Percentiles rank a stretch among this genome's conserved stretches.
These are phyloP conservation scores for Climacium dendroides DNA, from an alignment of 225 moss, liverwort and hornwort genomes.

Conservation along the genomic window DNA sequence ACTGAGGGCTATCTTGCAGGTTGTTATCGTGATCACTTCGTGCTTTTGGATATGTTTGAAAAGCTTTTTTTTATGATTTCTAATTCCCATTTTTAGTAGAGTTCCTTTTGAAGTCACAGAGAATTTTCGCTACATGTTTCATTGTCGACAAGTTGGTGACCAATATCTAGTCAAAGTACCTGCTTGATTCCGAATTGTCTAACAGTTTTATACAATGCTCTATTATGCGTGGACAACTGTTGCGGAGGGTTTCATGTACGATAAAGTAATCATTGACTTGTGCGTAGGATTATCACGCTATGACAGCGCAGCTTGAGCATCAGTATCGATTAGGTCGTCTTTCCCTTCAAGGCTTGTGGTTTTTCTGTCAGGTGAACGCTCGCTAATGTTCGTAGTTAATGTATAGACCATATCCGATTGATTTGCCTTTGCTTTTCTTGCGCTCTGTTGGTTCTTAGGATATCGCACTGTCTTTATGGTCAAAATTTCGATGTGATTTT, in stretches of 20 bases:
- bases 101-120: neutral
- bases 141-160: neutral
- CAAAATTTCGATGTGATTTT: neutral
- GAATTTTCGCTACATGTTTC: neutral
- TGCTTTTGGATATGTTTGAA: neutral
- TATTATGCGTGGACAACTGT: neutral
- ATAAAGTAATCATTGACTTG: neutral
- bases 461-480: neutral
- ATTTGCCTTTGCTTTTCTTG: neutral
- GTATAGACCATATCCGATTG: neutral
- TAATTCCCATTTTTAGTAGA: neutral
- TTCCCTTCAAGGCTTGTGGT: constrained; percentile 97
- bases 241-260: neutral
- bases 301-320: constrained; percentile 96
- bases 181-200: neutral
- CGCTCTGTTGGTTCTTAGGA: neutral
- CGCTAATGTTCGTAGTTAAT: neutral
- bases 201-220: neutral
- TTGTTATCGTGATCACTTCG: neutral
- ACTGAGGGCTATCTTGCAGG: constrained; percentile 85
- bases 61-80: neutral
- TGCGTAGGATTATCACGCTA: constrained; percentile 83
- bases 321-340: constrained; percentile 85
- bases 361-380: constrained; percentile 71
- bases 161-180: neutral